Base-by-base conservation (phyloP, 169 alveolate species). In the Cryptosporidium tyzzeri region DNA sequence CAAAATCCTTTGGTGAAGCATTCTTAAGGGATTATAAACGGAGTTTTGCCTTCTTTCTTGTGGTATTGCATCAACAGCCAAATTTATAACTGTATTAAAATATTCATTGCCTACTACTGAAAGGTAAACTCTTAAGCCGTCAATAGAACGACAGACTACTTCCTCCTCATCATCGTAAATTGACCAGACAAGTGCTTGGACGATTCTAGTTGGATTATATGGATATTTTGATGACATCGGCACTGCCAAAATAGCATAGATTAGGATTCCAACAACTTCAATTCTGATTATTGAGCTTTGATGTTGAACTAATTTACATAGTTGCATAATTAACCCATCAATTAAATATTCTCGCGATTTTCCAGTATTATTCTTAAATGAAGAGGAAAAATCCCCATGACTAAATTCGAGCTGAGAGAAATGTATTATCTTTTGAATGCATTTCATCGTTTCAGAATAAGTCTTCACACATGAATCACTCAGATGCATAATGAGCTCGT, bases 161-260 rank as follows among this genome's bases (percentile, higher is more conserved):
- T 80, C 89, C 53, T 80, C 89, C 59, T 80, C 89, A 41, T 80
- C 89, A 29, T 80, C 89, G 45, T 61, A 80, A 39, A 80, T 80
- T 6, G 89, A 80, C 89, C 89, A 80, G 62, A 80, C 89, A n/a
- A 80, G 70, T 6, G 89, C 89, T 62, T 80, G 89, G 23, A 80
- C 75, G 16, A 80, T 80, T 67, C 89, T 80, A 10, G 89, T 80
- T 37, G 89, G 89, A 41, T 80, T 80, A 21, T 80, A 80, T 31
- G 89, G 89, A 45, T 29, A 80, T 65, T 62, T 80, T 21, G 89
- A 80, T 62, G 89, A 80, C 89, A 80, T 80, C 39, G 89, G 89
- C 37, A 80, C 89, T 8, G 89, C 89, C 21, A 80, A 31, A 26
- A 80, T 62, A 3, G 89, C 89, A 67, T 80, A 80, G 18, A 80